Base-by-base conservation (phyloP, 2,329 filamentous ascomycete species). In the Trichoderma hamatum region DNA sequence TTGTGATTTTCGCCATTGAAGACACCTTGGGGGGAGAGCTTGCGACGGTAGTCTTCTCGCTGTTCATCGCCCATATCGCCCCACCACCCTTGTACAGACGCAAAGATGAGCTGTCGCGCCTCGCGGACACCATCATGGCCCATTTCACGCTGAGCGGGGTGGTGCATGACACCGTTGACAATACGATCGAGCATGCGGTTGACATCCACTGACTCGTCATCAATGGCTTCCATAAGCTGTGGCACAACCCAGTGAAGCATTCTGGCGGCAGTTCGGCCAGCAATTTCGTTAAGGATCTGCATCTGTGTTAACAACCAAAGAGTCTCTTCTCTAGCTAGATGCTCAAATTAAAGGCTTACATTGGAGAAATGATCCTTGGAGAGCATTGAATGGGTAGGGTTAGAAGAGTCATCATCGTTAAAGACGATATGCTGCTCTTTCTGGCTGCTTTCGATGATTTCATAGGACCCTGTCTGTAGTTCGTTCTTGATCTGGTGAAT, bases 331-430 rank as follows among this genome's bases (percentile, higher is more conserved):
- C 13, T 10, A 4, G 1, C n/a, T 36, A 14, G 24, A 16, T 46
- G 14, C 14, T 2, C 2, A 7, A n/a, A 10, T 49, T 30, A 30
- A 9, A 5, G 26, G 74, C 84, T 80, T 78, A 91, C 84, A 76
- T 96, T 96, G 72, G 91, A 92, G 79, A 97, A 97, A 80, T 97
- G 94, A 75, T 97, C 94, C 82, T 97, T 97, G 70, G 93, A 94
- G 64, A 97, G 84, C 94, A 97, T 97, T 24, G 93, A 96, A 82
- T 97, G 94, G 1, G 94, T 97, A 0, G 94, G 95, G 76, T 97
- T 91, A 24, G 88, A 89, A 71, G 83, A 91, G 63, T 86, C 71
- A 76, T 96, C 90, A 72, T 97, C 90, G 55, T 92, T 81, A 80
- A 97, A 97, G 61, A 97, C 93, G 73, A 96, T 86, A 75, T 92